These are phyloP conservation scores for Nasturtium officinale DNA, from an alignment of 345 rosid genomes.

Conservation along the genomic window DNA sequence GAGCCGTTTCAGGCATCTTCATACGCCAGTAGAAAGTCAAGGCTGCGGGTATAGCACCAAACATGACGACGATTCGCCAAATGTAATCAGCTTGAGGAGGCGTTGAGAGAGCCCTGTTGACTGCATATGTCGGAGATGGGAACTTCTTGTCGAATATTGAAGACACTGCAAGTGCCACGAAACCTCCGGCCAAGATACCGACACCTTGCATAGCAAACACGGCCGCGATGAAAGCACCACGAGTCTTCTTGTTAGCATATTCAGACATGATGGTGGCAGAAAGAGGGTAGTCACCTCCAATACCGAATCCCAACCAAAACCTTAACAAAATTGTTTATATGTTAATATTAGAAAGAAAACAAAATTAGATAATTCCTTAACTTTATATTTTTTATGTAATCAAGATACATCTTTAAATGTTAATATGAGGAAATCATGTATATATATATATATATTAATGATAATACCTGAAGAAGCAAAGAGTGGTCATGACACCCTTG, in stretches of 20 bases:
- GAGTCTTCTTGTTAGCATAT: constrained; percentile 75
- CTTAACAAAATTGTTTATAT: not conserved
- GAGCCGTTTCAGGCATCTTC: constrained; percentile 89
- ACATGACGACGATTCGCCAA: constrained; percentile 67
- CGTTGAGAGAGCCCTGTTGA: constrained; percentile 50
- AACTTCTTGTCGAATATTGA: constrained; percentile 42
- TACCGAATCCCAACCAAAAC: constrained; percentile 42
- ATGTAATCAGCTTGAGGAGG: constrained; percentile 61
- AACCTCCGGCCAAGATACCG: constrained; percentile 70
- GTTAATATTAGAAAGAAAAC: no score
- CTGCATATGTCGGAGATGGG: constrained; percentile 47
- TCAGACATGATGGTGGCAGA: constrained; percentile 83
- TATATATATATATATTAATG: no score
- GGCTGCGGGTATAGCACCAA: constrained; percentile 69
- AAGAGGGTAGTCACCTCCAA: constrained; percentile 86
- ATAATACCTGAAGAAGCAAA: constrained; percentile 43
- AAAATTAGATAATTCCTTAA: no score
- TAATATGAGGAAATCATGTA: no score
- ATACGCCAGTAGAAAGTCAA: constrained; percentile 71
- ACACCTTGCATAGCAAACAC: constrained; percentile 88
- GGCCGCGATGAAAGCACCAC: constrained; percentile 77
- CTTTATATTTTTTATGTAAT: no score
- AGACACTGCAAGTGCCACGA: constrained; percentile 53
- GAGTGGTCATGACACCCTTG: constrained; percentile 42
- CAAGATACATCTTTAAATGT: no score